Percentiles rank a stretch among this genome's conserved stretches.
phyloP scores from a whole-genome alignment of 2,329 filamentous ascomycete genomes.

The Ophioceras dolichostomum region DNA sequence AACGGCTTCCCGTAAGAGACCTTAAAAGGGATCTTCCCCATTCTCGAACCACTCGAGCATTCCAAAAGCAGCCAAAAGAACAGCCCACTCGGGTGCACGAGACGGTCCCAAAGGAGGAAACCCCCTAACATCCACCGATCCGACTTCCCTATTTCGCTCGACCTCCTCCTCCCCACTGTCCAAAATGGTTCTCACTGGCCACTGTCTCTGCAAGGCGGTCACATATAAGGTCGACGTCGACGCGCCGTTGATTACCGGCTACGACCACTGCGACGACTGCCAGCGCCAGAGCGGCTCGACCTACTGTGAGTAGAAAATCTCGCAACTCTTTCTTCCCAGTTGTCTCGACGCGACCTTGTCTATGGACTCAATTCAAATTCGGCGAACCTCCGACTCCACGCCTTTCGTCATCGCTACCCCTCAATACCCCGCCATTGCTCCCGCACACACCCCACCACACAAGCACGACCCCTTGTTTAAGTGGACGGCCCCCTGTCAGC shows the following conservation, averaged over 20 bases:
- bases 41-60: too few relatives aligned
- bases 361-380: not conserved
- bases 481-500: too few relatives aligned
- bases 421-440: conserved; percentile 1
- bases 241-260: conserved; percentile 41
- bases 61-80: too few relatives aligned
- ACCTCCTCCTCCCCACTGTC: conserved; percentile 1
- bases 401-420: not conserved
- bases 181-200: conserved; percentile 54
- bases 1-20: too few relatives aligned
- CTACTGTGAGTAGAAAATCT: conserved; percentile 51
- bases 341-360: not conserved
- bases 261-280: conserved; percentile 64
- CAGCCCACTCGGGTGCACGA: not conserved
- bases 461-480: too few relatives aligned
- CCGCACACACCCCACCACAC: too few relatives aligned
- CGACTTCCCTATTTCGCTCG: not conserved
- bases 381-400: not conserved
- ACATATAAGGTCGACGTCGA: conserved; percentile 51
- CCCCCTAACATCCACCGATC: too few relatives aligned
- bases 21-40: too few relatives aligned
- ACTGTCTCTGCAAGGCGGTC: conserved; percentile 60
- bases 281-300: conserved; percentile 58
- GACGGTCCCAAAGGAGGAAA: not conserved
- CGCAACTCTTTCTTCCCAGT: not conserved